Evolutionary conservation across 2,329 filamentous ascomycete species (phyloP), one percentile per base, ranked within the genome.

Genomic region (Fusarium sp.): DNA sequence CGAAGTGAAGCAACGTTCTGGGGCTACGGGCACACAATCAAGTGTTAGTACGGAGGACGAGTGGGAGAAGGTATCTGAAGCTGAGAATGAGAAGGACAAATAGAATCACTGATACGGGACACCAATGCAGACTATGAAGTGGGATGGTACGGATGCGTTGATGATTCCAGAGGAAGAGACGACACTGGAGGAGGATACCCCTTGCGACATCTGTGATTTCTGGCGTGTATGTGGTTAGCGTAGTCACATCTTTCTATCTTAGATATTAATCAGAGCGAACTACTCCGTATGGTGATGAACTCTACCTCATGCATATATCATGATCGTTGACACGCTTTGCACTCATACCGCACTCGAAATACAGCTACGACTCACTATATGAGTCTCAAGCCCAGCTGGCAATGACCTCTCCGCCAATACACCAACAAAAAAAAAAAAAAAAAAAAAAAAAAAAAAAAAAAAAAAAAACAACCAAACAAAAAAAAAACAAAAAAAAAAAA

Each of bases 1-100:
- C 59, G 82, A 87, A 70, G 78, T 90, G 73, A 89, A 87, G 81
- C 85, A 84, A 56, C 84, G 86, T 49, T 76, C 84, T 51, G 70
- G 66, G 19, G 63, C 82, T 45, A 85, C 82, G 56, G 86, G 84
- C 41, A 84, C 83, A 29, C 88, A 86, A 80, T 90, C 88, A 49
- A 86, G 87, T 58, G 86, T 82, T 25, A 95, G 94, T 82, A 98
- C 95, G 9, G 95, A 98, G 83, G 95, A 95, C 78, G 95, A 98
- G 83, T 98, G 95, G 95, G 95, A 98, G 85, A 97, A 96, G 86
- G 92, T 98, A 8, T 94, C 93, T 27, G 92, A 93, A 81, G 89
- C 86, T 65, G 89, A 90, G 84, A 86, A 86, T 75, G 87, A 89
- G 73, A 89, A 89, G 81, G 85, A 86, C 66, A 88, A 88, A 78